Evolutionary conservation across 2,329 filamentous ascomycete genomes (phyloP).

Genomic region (Alternaria novae-zelandiae): DNA sequence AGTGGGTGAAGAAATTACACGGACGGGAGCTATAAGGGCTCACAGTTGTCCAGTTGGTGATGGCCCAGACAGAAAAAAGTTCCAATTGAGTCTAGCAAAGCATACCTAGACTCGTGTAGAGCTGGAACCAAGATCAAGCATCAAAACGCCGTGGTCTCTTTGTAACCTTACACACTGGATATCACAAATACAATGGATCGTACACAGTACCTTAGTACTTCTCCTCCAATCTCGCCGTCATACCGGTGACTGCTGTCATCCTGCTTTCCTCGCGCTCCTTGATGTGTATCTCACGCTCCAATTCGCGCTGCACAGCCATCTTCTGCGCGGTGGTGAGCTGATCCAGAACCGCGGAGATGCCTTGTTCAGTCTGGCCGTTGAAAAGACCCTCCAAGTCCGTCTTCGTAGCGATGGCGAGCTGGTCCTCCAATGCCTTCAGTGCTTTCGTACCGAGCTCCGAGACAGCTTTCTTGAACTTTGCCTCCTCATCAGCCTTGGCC

Average conservation of each 20-base stretch:
- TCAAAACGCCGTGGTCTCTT: constrained; percentile 4
- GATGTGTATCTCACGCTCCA: constrained; percentile 30
- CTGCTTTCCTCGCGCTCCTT: constrained; percentile 19
- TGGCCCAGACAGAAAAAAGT: neutral
- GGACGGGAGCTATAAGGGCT: neutral
- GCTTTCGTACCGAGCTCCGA: constrained; percentile 44
- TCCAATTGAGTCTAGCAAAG: neutral
- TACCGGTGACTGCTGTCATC: constrained; percentile 34
- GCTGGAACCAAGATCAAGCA: neutral
- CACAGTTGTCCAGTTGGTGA: too few species aligned
- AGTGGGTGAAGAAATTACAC: neutral
- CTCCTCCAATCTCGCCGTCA: constrained; percentile 44
- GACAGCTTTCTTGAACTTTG: constrained; percentile 33
- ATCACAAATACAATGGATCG: constrained; percentile 6
- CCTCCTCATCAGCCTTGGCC: constrained; percentile 37
- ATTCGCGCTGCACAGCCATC: constrained; percentile 24
- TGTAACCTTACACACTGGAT: neutral
- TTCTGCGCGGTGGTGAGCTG: constrained; percentile 45
- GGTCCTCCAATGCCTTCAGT: constrained; percentile 48
- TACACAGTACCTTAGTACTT: constrained; percentile 26
- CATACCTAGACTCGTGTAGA: neutral
- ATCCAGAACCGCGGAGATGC: constrained; percentile 40
- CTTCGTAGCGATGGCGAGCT: constrained; percentile 48
- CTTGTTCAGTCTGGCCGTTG: constrained; percentile 26
- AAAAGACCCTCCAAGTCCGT: constrained; percentile 41